Evolutionary conservation across 2,329 filamentous ascomycete species (phyloP), one percentile per base, ranked within the genome.

Genomic region (Arthroderma sp.): DNA sequence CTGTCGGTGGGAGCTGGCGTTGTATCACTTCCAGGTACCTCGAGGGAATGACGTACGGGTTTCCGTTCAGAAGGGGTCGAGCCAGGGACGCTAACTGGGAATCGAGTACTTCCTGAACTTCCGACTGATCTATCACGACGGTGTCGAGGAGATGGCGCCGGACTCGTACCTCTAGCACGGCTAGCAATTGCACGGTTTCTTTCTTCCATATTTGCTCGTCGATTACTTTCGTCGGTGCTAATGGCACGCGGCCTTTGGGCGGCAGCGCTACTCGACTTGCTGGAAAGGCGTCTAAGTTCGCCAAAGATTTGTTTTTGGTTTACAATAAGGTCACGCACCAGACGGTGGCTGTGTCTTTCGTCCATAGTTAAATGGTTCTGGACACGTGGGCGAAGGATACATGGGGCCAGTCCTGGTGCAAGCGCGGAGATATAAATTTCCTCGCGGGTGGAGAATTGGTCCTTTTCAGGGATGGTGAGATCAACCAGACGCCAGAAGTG

Each of bases 401-500:
- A 96, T 4, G 90, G 87, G 0, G 90, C 87, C 47, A 98, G 77
- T 4, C 78, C 76, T 25, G 83, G 83, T 1, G 90, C 87, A 39
- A 98, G 81, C 38, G 84, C 77, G 11, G 84, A 70, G 58, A 95
- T 75, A 68, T 95, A 98, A 44, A 83, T 76, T 68, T 98, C 93
- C 64, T 95, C 91, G 33, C 93, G 93, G 13, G 91, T 97, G 11
- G 84, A 70, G 58, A 95, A 75, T 68, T 95, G 98, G 44, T 83
- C 76, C 68, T 98, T 93, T 64, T 95, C 91, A 33, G 93, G 93
- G 13, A 91, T 97, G 1, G 93, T 98, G 61, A 98, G 79, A 71
- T 98, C 93, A 68, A 98, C 94, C 60, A 98, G 78, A 60, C 93
- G 87, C 39, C 91, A 96, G 71, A 98, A 97, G 74, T 98, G 93